Conservation (phyloP, 495 filamentous ascomycete species). For the Podospora anserina region DNA sequence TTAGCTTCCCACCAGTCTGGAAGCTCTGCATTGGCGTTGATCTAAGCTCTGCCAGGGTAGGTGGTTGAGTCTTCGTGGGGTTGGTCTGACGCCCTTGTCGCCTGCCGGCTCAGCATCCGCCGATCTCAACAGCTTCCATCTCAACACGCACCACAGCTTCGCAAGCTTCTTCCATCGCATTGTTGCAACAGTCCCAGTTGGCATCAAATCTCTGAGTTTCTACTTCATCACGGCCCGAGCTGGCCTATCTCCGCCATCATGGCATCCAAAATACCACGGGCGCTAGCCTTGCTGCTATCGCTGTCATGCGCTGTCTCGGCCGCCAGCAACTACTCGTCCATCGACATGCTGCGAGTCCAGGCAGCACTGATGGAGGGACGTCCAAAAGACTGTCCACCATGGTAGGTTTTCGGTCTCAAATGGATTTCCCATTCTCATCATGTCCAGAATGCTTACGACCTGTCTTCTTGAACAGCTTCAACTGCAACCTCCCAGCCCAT, state of each 20-base stretch:
- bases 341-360: conserved; percentile 52
- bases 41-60: conserved; percentile 3
- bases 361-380: conserved; percentile 50
- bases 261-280: conserved; percentile 35
- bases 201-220: conserved; percentile 14
- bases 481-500: conserved; percentile 92
- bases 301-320: conserved; percentile 42
- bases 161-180: not conserved
- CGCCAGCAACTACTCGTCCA: conserved; percentile 44
- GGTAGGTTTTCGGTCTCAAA: conserved; percentile 42
- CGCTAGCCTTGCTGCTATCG: conserved; percentile 37
- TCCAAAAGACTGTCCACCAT: conserved; percentile 61
- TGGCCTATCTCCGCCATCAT: conserved; percentile 30
- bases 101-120: conserved; percentile 17
- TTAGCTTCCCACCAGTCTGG: not conserved
- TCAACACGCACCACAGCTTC: not conserved
- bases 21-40: not conserved
- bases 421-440: not conserved
- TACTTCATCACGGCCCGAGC: conserved; percentile 27
- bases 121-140: conserved; percentile 9
- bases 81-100: conserved; percentile 15
- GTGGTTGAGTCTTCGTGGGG: conserved; percentile 18
- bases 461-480: conserved; percentile 62
- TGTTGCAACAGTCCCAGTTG: not conserved
- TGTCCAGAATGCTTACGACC: conserved; percentile 20